These are phyloP conservation scores for Biscogniauxia mediterranea DNA, from an alignment of 2,329 filamentous ascomycete species.

Conservation along the genomic window DNA sequence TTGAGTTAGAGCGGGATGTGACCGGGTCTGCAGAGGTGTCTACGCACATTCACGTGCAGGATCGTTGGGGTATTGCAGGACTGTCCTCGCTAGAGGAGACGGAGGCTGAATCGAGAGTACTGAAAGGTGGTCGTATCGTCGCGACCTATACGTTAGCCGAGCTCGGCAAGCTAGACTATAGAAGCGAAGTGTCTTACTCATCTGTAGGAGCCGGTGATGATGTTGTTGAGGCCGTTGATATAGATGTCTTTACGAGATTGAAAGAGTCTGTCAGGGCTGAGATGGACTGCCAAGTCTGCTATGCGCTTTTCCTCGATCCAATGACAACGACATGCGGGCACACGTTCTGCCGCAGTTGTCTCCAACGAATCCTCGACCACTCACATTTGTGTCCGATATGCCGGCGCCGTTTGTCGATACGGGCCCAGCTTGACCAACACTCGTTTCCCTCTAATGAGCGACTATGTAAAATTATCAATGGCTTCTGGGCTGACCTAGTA, in stretches of 20 bases:
- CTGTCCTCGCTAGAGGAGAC: conserved; percentile 39
- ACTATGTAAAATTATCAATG: conserved; percentile 61
- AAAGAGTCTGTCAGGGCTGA: conserved; percentile 64
- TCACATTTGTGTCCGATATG: conserved; percentile 79
- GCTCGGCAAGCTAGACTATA: conserved; percentile 35
- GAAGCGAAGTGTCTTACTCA: conserved; percentile 28
- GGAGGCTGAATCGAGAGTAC: conserved; percentile 33
- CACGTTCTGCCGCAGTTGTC: conserved; percentile 80
- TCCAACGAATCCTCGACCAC: conserved; percentile 74
- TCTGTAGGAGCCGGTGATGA: conserved; percentile 30
- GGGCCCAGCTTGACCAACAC: conserved; percentile 40
- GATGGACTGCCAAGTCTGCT: conserved; percentile 87
- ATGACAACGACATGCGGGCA: conserved; percentile 85
- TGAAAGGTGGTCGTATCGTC: conserved; percentile 58
- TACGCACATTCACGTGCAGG: conserved; percentile 38
- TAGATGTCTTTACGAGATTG: conserved; percentile 52
- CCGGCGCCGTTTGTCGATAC: conserved; percentile 59
- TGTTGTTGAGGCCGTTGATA: conserved; percentile 40
- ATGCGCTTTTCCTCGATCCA: conserved; percentile 76
- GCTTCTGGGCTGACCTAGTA: conserved; percentile 68
- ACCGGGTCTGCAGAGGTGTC: conserved; percentile 37
- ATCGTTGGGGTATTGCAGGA: conserved; percentile 41
- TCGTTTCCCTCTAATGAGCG: conserved; percentile 58
- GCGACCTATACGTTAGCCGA: conserved; percentile 65
- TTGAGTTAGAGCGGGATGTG: conserved; percentile 41